Conservation (phyloP, 768 basidiomycete species). For the Phlebiopsis flavidoalba region DNA sequence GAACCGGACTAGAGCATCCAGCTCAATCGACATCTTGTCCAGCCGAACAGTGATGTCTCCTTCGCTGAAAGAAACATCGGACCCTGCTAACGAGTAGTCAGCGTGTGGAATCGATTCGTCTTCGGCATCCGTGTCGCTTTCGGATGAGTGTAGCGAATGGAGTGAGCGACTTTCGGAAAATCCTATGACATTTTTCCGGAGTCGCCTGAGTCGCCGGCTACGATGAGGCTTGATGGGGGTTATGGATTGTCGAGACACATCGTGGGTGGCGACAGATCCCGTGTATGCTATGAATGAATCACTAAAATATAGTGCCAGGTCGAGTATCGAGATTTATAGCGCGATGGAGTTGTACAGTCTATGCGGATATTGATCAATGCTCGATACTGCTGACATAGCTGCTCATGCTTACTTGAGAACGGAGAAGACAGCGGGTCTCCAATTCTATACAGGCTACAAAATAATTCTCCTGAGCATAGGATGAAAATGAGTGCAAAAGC, state of each 20-base stretch:
- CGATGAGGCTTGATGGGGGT: constrained; percentile 53
- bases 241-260: constrained; percentile 43
- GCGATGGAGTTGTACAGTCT: constrained; percentile 63
- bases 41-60: constrained; percentile 45
- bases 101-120: constrained; percentile 28
- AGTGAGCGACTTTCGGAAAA: constrained; percentile 38
- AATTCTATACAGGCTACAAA: constrained; percentile 54
- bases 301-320: constrained; percentile 69
- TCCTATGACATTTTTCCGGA: constrained; percentile 54
- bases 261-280: constrained; percentile 52
- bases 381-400: neutral
- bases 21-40: constrained; percentile 61
- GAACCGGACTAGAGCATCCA: constrained; percentile 69
- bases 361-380: neutral
- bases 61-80: constrained; percentile 39
- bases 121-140: constrained; percentile 32
- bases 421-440: constrained; percentile 58
- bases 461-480: neutral
- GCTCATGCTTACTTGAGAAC: constrained; percentile 42
- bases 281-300: constrained; percentile 56
- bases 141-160: constrained; percentile 32
- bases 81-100: constrained; percentile 10
- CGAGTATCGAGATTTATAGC: constrained; percentile 65
- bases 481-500: neutral
- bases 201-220: constrained; percentile 52